Evolutionary conservation across 2,329 filamentous ascomycete genomes (phyloP).

Genomic region (Fusarium abutilonis): DNA sequence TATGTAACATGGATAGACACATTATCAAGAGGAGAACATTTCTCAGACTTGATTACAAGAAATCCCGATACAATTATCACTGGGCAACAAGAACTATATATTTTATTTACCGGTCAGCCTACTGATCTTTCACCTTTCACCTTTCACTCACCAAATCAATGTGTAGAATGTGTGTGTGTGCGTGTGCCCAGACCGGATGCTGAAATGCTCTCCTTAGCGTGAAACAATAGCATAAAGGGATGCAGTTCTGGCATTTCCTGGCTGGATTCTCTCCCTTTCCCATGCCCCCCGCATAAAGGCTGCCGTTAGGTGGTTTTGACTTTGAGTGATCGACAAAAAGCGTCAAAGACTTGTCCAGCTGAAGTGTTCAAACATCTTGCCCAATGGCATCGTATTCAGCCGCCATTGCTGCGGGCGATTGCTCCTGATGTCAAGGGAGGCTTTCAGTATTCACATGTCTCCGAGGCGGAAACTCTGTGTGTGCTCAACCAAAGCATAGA

Average conservation of each 20-base stretch:
- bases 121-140: too few species aligned
- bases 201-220: conserved; percentile 29
- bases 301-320: neutral
- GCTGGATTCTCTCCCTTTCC: neutral
- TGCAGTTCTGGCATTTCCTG: neutral
- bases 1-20: neutral
- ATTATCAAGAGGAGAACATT: neutral
- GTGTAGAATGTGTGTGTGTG: neutral
- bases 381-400: conserved; percentile 2
- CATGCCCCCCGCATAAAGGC: neutral
- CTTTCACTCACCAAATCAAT: too few species aligned
- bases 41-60: neutral
- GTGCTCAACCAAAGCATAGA: neutral
- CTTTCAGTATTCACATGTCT: neutral
- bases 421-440: neutral
- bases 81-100: neutral
- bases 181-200: conserved; percentile 8
- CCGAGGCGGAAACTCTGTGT: neutral
- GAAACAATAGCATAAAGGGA: conserved; percentile 31
- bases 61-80: neutral
- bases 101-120: too few species aligned
- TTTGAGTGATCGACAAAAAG: conserved; percentile 5
- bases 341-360: neutral
- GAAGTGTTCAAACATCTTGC: neutral
- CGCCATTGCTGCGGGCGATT: neutral